Evolutionary conservation across 495 filamentous ascomycete species (phyloP).

Genomic region (Glarea lozoyensis): DNA sequence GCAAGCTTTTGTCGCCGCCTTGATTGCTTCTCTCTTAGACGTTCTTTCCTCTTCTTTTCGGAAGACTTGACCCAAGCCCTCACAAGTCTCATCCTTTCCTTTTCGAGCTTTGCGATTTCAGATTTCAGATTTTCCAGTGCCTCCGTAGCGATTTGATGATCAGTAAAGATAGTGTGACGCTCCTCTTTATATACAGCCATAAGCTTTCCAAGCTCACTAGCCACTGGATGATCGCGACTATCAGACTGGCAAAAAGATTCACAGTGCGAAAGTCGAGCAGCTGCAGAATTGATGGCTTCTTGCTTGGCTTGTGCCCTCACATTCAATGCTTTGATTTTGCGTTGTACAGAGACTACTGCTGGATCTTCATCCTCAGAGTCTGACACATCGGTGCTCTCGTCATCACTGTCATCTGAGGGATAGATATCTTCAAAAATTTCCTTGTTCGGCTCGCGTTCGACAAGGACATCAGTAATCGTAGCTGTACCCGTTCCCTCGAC

Average conservation of each 20-base stretch:
- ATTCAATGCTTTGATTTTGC: constrained; percentile 18
- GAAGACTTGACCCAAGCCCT: constrained; percentile 27
- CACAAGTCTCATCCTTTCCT: constrained; percentile 23
- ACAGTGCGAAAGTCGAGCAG: constrained; percentile 32
- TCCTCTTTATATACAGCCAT: constrained; percentile 39
- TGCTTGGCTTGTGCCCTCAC: constrained; percentile 24
- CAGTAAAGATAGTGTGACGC: constrained; percentile 35
- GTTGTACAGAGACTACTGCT: constrained; percentile 16
- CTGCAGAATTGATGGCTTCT: constrained; percentile 28
- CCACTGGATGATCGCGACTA: constrained; percentile 20
- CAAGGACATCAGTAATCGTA: constrained; percentile 57
- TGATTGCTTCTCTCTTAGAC: constrained; percentile 30
- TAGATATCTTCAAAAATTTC: constrained; percentile 50
- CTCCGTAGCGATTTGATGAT: constrained; percentile 26
- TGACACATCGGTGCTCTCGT: constrained; percentile 28
- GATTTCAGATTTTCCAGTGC: constrained; percentile 27
- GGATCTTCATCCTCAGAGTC: constrained; percentile 19
- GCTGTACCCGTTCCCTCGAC: constrained; percentile 56
- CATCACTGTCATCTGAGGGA: constrained; percentile 34
- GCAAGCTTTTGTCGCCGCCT: constrained; percentile 32
- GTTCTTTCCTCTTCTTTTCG: constrained; percentile 27
- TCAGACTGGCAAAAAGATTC: constrained; percentile 34
- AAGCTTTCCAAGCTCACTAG: constrained; percentile 24
- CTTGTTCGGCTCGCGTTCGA: constrained; percentile 51
- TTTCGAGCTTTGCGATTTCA: constrained; percentile 27